Conservation (phyloP, 176 grass and related monocot genomes). For the Triticum urartu region DNA sequence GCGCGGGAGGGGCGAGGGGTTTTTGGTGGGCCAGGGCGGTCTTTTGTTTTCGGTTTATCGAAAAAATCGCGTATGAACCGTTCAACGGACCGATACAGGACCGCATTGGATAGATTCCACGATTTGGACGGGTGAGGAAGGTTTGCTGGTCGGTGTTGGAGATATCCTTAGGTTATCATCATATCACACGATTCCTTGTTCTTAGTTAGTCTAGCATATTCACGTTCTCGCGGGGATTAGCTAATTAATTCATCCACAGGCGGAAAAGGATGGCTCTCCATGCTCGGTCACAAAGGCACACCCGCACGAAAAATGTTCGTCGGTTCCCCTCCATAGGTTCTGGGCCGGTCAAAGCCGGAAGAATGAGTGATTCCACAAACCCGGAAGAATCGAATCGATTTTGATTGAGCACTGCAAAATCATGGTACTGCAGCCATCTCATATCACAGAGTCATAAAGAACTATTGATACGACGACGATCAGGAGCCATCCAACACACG, state of each 20-base stretch:
- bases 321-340: neutral
- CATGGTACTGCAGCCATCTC: neutral
- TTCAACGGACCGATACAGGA: too few species aligned
- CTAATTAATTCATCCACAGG: neutral
- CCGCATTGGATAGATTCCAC: too few species aligned
- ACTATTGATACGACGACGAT: neutral
- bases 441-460: neutral
- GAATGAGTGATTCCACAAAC: neutral
- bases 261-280: conserved; percentile 19
- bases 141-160: too few species aligned
- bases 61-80: too few species aligned
- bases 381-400: too few species aligned
- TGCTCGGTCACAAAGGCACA: neutral
- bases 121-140: too few species aligned
- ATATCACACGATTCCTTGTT: neutral
- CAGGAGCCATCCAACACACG: neutral
- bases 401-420: neutral
- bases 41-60: too few species aligned
- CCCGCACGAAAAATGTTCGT: neutral
- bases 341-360: neutral
- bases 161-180: neutral
- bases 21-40: too few species aligned
- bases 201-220: neutral
- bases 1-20: too few species aligned
- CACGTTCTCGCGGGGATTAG: neutral